A percentile compares a stretch with the other conserved stretches of the same genome.
phyloP scores from a whole-genome alignment of 352 stramenopile genomes.

The Albugo laibachii region DNA sequence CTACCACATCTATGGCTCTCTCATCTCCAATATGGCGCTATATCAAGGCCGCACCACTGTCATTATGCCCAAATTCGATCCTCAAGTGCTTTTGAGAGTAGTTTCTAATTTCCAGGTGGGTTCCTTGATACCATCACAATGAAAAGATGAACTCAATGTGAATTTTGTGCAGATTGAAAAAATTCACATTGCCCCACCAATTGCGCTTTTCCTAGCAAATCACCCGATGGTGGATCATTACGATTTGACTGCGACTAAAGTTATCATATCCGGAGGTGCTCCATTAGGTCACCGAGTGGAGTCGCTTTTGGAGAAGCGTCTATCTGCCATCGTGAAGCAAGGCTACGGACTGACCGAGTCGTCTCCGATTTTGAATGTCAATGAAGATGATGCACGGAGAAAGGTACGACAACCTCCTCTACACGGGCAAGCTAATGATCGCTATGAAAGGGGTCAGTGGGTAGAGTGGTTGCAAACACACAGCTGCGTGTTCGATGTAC shows the following conservation, averaged over 20 bases:
- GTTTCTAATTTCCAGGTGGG: slow-evolving; percentile 27
- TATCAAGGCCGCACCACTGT: slow-evolving; percentile 68
- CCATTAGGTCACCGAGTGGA: slow-evolving; percentile 56
- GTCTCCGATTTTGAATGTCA: slow-evolving; percentile 10
- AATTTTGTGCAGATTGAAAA: background rate
- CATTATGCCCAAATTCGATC: slow-evolving; percentile 80
- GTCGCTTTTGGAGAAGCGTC: slow-evolving; percentile 25
- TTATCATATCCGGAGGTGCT: slow-evolving; percentile 54
- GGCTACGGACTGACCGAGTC: slow-evolving; percentile 48
- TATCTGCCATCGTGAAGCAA: slow-evolving; percentile 29
- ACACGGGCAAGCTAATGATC: background rate
- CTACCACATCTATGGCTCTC: slow-evolving; percentile 90
- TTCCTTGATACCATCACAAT: too few relatives aligned
- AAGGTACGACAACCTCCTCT: slow-evolving; percentile 4
- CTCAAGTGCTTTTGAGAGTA: slow-evolving; percentile 64
- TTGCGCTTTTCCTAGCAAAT: slow-evolving; percentile 69
- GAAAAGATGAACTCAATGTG: too few relatives aligned
- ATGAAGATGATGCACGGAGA: slow-evolving; percentile 14
- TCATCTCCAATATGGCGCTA: slow-evolving; percentile 61
- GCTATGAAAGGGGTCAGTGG: slow-evolving; percentile 14
- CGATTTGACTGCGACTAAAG: slow-evolving; percentile 63
- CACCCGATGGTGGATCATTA: slow-evolving; percentile 83
- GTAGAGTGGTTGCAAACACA: slow-evolving; percentile 31
- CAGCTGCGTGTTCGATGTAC: slow-evolving; percentile 28
- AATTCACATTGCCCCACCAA: slow-evolving; percentile 77